Evolutionary conservation across 2,329 filamentous ascomycete species (phyloP), one percentile per base, ranked within the genome.

Genomic region (Fusarium pseudoanthophilum): DNA sequence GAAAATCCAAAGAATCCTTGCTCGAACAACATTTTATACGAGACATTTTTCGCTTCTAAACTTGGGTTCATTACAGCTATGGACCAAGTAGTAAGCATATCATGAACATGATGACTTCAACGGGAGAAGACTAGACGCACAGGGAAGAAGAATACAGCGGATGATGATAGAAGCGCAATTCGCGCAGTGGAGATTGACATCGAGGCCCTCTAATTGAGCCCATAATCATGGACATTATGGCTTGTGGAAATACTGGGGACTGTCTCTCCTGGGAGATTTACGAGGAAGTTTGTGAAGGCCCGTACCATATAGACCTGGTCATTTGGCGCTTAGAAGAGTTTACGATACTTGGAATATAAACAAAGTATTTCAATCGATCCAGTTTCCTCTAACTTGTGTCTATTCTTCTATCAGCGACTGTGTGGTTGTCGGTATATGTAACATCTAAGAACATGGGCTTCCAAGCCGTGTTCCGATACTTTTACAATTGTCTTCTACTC

Each of bases 141-240:
- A 71, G 69, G 71, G 69, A 76, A 75, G 75, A 73, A 63, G 65
- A 72, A 49, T 55, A 67, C 55, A 71, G 64, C 69, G 66, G 72
- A 72, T 70, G 73, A 71, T 42, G 73, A 78, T 77, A 78, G 76
- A 78, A 68, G 73, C 67, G 64, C 75, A 64, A 28, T 42, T 52
- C 52, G 59, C 60, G 66, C 46, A 58, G 48, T 51, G 68, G 75
- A 69, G 75, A 74, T 69, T 60, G 55, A 68, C 58, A 63, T 49
- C 18, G 56, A 64, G 60, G 57, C 56, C 70, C 73, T 71, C 67
- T 78, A 78, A 78, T 78, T 78, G 76, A 78, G 76, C 74, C 46
- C 57, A 32, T 60, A 67, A 63, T 69, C 59, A 42, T 48, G 60
- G 53, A 46, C 45, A 57, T 59, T 74, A 59, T 58, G 46, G 76